Percentiles rank a stretch among this genome's conserved stretches.
phyloP scores from a whole-genome alignment of 2,329 filamentous ascomycete genomes.

The Alternaria brassicicola region DNA sequence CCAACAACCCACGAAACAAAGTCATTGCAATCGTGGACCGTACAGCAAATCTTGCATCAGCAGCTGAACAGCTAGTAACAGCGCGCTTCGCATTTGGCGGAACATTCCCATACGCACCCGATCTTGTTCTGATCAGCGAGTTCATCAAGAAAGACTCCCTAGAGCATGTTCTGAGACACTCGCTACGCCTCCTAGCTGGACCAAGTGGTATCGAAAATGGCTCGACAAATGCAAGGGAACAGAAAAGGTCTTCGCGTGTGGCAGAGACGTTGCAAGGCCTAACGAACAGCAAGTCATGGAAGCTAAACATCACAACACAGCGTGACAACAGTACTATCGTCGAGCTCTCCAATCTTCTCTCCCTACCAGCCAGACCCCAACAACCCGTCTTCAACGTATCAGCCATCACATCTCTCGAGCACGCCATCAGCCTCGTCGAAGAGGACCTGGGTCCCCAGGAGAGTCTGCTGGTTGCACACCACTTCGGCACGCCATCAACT shows the following conservation, averaged over 20 bases:
- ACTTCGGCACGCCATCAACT: conserved; percentile 57
- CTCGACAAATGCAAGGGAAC: conserved; percentile 9
- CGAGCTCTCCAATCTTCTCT: conserved; percentile 33
- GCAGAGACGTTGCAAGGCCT: conserved; percentile 15
- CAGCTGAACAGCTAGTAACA: conserved; percentile 60
- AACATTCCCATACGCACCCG: conserved; percentile 65
- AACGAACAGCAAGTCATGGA: conserved; percentile 27
- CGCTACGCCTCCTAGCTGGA: conserved; percentile 36
- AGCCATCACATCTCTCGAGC: conserved; percentile 58
- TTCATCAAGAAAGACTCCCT: conserved; percentile 63
- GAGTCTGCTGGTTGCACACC: conserved; percentile 56
- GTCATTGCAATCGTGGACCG: conserved; percentile 66
- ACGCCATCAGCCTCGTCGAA: conserved; percentile 58
- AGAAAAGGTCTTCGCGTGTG: conserved; percentile 18
- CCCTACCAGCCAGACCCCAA: conserved; percentile 46
- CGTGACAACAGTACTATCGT: conserved; percentile 33
- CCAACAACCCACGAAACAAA: conserved; percentile 53
- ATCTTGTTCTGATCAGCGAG: conserved; percentile 69
- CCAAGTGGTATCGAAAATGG: conserved; percentile 17
- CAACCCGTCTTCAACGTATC: conserved; percentile 56
- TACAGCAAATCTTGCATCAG: conserved; percentile 60
- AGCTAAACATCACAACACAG: conserved; percentile 28
- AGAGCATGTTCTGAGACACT: conserved; percentile 54
- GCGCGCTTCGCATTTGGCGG: conserved; percentile 64
- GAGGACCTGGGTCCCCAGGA: conserved; percentile 37